Evolutionary conservation across 75 land plant species (phyloP).

Genomic region (Adiantum capillusveneris): DNA sequence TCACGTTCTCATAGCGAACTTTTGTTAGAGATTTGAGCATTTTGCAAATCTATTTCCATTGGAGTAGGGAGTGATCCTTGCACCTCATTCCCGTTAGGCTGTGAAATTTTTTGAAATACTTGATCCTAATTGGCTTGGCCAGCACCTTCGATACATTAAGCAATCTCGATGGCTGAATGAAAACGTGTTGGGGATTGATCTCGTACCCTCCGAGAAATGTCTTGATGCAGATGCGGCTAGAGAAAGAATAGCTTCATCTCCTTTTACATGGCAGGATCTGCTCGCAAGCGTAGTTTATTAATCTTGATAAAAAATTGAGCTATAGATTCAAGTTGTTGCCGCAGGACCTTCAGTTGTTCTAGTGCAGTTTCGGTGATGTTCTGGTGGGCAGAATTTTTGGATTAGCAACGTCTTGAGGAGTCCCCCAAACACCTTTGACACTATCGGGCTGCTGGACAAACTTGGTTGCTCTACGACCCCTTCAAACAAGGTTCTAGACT

Average conservation of each 20-base stretch:
- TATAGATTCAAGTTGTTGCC: neutral
- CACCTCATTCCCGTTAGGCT: no score
- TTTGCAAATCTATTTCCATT: no score
- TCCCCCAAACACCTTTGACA: neutral
- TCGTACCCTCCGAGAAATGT: no score
- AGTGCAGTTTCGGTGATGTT: constrained; percentile 1
- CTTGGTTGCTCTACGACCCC: neutral
- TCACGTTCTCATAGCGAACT: no score
- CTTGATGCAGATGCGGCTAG: neutral
- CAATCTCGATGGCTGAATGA: no score
- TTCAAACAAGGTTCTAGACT: neutral
- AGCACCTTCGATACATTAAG: no score
- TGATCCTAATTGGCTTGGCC: no score
- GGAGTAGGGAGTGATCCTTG: no score
- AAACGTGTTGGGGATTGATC: neutral
- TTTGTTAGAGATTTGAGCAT: no score
- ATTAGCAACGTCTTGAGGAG: neutral
- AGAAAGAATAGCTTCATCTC: constrained; percentile 2
- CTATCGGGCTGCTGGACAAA: neutral
- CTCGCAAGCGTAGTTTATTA: neutral
- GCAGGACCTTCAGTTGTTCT: neutral
- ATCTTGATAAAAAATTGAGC: neutral
- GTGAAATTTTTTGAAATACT: no score
- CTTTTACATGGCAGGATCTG: neutral
- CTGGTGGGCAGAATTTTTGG: neutral